Conservation (phyloP, 257 asterid genomes). For the Solanum appendiculatum region DNA sequence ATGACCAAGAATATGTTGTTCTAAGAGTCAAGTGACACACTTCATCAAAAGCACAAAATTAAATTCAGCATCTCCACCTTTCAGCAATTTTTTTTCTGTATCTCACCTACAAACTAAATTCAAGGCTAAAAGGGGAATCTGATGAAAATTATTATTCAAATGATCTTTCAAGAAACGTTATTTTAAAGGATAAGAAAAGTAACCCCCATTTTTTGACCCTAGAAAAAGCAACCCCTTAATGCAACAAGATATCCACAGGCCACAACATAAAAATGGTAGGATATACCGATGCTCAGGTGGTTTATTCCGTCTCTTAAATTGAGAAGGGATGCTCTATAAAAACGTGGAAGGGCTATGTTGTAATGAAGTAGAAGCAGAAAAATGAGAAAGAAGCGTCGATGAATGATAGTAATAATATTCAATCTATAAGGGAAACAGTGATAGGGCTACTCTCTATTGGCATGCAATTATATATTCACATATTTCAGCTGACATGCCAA, state of each 20-base stretch:
- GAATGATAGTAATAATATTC: not conserved
- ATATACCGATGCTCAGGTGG: slow-evolving; percentile 29
- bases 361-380: not conserved
- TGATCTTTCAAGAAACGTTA: no score
- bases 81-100: no score
- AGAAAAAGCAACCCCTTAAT: not conserved
- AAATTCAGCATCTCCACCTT: no score
- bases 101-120: no score
- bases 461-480: slow-evolving; percentile 16
- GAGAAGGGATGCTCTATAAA: not conserved
- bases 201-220: not conserved
- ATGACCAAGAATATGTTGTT: no score
- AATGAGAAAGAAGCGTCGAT: not conserved
- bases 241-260: not conserved
- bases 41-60: no score
- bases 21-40: no score
- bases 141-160: not conserved
- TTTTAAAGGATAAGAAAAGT: no score
- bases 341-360: not conserved
- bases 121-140: slow-evolving; percentile 8
- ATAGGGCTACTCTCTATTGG: slow-evolving; percentile 39
- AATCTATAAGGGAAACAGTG: slow-evolving; percentile 24
- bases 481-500: slow-evolving; percentile 14
- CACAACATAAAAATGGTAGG: slow-evolving; percentile 4
- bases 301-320: slow-evolving; percentile 13